A percentile compares a stretch with the other conserved stretches of the same genome.
Conservation (phyloP, 495 filamentous ascomycete genomes). For the Trypethelium eluteriae region DNA sequence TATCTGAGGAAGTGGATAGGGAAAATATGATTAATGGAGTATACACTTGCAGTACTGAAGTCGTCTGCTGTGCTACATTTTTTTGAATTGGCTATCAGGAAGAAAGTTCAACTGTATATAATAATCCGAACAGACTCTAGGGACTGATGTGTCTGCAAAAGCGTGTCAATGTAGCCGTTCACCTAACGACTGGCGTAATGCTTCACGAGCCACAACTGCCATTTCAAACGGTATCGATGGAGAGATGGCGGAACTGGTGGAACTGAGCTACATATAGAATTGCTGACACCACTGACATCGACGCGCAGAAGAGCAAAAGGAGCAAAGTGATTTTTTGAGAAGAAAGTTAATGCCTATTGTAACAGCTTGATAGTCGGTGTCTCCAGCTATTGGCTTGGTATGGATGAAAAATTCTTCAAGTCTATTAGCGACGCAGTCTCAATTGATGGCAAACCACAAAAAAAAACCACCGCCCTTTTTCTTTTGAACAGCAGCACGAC, state of each 20-base stretch:
- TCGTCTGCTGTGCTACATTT: conserved; percentile 36
- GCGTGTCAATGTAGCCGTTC: conserved; percentile 29
- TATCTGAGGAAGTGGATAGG: conserved; percentile 32
- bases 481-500: conserved; percentile 14
- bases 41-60: conserved; percentile 33
- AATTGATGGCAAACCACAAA: background rate
- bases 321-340: conserved; percentile 35
- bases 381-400: conserved; percentile 35
- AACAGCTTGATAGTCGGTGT: conserved; percentile 37
- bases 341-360: conserved; percentile 37
- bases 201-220: conserved; percentile 31
- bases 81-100: conserved; percentile 35
- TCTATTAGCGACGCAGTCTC: background rate
- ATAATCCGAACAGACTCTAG: conserved; percentile 33
- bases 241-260: conserved; percentile 36
- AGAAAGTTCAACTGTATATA: conserved; percentile 35
- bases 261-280: conserved; percentile 28
- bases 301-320: conserved; percentile 37
- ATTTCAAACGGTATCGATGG: conserved; percentile 36
- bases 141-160: conserved; percentile 35
- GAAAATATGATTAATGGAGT: conserved; percentile 38
- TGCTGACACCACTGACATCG: conserved; percentile 26
- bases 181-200: conserved; percentile 25
- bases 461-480: too few relatives aligned
- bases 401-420: conserved; percentile 28